Evolutionary conservation across 1,284 basidiomycete species (phyloP).

Genomic region (Ustilago nuda): DNA sequence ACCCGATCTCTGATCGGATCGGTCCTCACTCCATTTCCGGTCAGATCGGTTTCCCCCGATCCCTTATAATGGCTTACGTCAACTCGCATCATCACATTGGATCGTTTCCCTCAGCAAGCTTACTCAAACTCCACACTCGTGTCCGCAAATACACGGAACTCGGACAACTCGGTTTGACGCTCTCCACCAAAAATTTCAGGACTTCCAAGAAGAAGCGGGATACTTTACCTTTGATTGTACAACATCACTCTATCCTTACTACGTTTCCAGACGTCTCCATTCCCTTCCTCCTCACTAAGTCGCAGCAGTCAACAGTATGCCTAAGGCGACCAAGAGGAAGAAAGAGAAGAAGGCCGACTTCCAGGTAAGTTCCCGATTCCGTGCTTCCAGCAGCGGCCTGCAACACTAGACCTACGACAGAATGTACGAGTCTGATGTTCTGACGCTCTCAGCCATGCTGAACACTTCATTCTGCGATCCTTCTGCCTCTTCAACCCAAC

Average conservation of each 20-base stretch:
- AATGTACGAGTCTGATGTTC: neutral
- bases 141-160: constrained; percentile 7
- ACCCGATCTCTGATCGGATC: no score
- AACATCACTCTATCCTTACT: neutral
- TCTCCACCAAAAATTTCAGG: constrained; percentile 26
- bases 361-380: constrained; percentile 23
- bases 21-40: no score
- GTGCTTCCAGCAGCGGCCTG: neutral
- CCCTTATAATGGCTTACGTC: no score
- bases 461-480: neutral
- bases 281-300: neutral
- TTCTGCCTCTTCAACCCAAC: neutral
- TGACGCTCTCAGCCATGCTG: neutral
- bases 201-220: constrained; percentile 3
- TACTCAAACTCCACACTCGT: constrained; percentile 23
- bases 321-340: constrained; percentile 51
- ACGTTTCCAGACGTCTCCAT: neutral
- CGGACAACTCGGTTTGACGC: neutral
- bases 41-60: no score
- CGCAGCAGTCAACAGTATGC: constrained; percentile 26
- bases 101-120: neutral
- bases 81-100: no score
- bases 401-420: neutral
- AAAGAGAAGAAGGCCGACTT: constrained; percentile 55
- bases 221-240: neutral